Percentiles rank a stretch among this genome's conserved stretches.
Evolutionary conservation across 805 yeast genomes (phyloP).

Genomic region (Sugiyamaella marilandica): DNA sequence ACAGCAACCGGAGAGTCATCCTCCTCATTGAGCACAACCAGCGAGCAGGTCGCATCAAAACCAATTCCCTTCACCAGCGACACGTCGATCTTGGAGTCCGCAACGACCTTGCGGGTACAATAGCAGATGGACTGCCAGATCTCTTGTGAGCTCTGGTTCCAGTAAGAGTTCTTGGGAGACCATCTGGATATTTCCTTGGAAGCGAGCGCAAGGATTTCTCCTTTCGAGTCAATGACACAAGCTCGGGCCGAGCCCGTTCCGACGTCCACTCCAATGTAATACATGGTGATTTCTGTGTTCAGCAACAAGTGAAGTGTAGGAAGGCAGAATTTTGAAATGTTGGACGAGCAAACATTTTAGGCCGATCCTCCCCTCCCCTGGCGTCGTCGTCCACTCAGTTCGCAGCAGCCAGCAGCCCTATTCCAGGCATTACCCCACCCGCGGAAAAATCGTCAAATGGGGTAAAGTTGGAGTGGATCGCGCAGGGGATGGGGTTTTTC

Average conservation of each 20-base stretch:
- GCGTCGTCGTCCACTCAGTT: not conserved
- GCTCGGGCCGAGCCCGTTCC: constrained; percentile 99
- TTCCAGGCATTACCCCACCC: not conserved
- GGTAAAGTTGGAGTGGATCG: not conserved
- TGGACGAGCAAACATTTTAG: not conserved
- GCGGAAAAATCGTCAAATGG: constrained; percentile 2
- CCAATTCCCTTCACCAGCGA: constrained; percentile 77
- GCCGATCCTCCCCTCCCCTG: not conserved
- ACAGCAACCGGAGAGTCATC: constrained; percentile 74
- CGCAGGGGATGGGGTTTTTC: not conserved
- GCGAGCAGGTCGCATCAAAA: constrained; percentile 95
- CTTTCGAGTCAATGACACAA: constrained; percentile 77
- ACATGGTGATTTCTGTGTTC: not conserved
- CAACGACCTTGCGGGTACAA: constrained; percentile 70
- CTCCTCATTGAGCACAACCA: constrained; percentile 68
- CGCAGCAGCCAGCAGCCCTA: not conserved
- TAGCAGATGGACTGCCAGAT: constrained; percentile 82
- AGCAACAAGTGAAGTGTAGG: not conserved
- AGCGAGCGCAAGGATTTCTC: constrained; percentile 67
- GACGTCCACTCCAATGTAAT: constrained; percentile 82
- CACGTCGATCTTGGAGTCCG: constrained; percentile 71
- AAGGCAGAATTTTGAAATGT: not conserved
- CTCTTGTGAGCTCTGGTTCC: constrained; percentile 72
- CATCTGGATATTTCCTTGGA: constrained; percentile 71
- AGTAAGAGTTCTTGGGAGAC: constrained; percentile 30